Base-by-base conservation (phyloP, 176 grass and related monocot species). In the Saccharum officinarum region DNA sequence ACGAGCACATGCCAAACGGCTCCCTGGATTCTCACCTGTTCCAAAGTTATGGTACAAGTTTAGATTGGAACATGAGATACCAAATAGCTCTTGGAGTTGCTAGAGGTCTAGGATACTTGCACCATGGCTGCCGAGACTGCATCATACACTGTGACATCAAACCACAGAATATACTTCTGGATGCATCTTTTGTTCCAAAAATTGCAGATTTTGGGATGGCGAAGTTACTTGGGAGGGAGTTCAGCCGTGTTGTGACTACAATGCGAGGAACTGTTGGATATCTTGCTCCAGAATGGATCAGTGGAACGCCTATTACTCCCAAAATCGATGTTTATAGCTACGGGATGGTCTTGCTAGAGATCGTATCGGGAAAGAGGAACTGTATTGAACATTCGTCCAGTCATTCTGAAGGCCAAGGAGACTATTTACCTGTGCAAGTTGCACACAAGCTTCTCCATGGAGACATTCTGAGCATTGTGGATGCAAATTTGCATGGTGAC, bases 91-190 rank as follows among this genome's bases (percentile, higher is more conserved):
- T 96, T 1, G 86, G 93, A 76, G 77, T 88, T 63, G 85, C 86
- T 22, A 88, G 86, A 78, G 91, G 86, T 12, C 65, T 96, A 38
- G 84, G 31, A 11, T 93, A 93, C 63, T 72, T 96, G 54, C 94
- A 96, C 1, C 81, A 91, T 50, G 50, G 88, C 1, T 93, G 94
- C 5, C 88, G 49, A 22, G 68, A 80, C 15, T 80, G 14, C 37
- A 89, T 89, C 26, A 89, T 89, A 67, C 87, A 84, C 26, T 89
- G 76, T 37, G 76, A 84, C 13, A 84, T 84, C 25, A 88, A 88
- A 15, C 81, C 87, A 25, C 25, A 80, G 0, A 88, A 88, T 0
- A 89, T 89, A 57, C 76, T 89, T 59, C 76, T 89, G 0, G 87
- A 80, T 2, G 22, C 46, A 5, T 75, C 76, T 4, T 89, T 85